Conservation (phyloP, 2,329 filamentous ascomycete species). For the Decorospora gaudefroyi region DNA sequence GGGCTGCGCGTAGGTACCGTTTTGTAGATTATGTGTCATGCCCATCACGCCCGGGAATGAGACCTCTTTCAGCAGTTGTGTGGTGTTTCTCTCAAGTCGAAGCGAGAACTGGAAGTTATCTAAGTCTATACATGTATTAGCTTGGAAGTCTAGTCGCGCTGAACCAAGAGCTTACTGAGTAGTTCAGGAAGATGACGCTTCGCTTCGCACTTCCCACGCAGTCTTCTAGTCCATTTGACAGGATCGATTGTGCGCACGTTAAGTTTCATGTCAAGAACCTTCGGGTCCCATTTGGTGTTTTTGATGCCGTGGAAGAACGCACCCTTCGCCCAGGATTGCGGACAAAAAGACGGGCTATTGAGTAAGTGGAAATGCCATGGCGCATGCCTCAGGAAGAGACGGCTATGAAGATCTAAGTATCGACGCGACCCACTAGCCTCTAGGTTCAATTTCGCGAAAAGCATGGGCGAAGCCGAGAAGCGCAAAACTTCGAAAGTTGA, state of each 20-base stretch:
- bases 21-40: not conserved
- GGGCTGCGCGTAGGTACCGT: not conserved
- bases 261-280: not conserved
- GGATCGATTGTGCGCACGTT: not conserved
- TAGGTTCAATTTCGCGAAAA: constrained; percentile 6
- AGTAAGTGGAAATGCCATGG: constrained; percentile 12
- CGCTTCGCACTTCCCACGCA: not conserved
- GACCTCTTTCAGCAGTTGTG: not conserved
- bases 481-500: constrained; percentile 1
- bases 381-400: constrained; percentile 14
- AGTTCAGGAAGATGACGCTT: constrained; percentile 3
- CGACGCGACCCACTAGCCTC: constrained; percentile 2
- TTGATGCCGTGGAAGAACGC: constrained; percentile 14
- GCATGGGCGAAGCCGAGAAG: not conserved
- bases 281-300: not conserved
- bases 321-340: constrained; percentile 3
- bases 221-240: not conserved
- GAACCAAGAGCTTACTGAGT: constrained; percentile 3
- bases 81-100: too few relatives aligned
- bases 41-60: not conserved
- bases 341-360: constrained; percentile 14
- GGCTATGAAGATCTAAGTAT: not conserved
- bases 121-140: constrained; percentile 4
- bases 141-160: not conserved
- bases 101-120: constrained; percentile 2